A percentile compares a stretch with the other conserved stretches of the same genome.
Conservation (phyloP, 2,329 filamentous ascomycete genomes). For the Grosmannia clavigera region DNA sequence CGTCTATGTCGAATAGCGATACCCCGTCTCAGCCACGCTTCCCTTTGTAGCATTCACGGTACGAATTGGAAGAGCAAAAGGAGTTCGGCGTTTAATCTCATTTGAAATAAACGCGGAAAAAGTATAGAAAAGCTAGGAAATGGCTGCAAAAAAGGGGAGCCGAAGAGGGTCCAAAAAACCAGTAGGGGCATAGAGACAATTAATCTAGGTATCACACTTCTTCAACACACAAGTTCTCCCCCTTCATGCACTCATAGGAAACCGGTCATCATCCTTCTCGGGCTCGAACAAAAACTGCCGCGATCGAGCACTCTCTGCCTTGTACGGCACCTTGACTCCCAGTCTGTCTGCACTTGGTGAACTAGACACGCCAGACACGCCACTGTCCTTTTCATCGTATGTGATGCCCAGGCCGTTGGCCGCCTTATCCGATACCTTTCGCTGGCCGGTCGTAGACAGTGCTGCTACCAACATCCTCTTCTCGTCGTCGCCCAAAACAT, state of each 20-base stretch:
- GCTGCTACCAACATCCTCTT: slow-evolving; percentile 12
- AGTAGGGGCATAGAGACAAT: background rate
- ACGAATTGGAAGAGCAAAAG: background rate
- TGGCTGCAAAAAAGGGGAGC: background rate
- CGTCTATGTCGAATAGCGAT: background rate
- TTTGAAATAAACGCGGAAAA: background rate
- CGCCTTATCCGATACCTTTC: slow-evolving; percentile 5
- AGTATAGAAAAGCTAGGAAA: background rate
- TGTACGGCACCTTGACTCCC: slow-evolving; percentile 18
- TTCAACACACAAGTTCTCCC: background rate
- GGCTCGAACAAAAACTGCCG: slow-evolving; percentile 20
- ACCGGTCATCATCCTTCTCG: slow-evolving; percentile 18
- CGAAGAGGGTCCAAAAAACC: background rate
- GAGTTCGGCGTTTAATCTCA: background rate
- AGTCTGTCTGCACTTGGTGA: slow-evolving; percentile 6
- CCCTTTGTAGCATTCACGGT: background rate
- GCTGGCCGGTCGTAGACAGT: slow-evolving; percentile 12
- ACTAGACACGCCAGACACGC: slow-evolving; percentile 20
- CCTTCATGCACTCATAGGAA: slow-evolving; percentile 16
- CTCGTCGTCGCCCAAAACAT: slow-evolving; percentile 12
- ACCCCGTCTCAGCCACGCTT: background rate
- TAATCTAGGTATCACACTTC: slow-evolving; percentile 1
- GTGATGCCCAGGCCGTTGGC: slow-evolving; percentile 23
- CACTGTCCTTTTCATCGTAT: slow-evolving; percentile 26
- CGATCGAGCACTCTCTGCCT: slow-evolving; percentile 20